Evolutionary conservation across 345 rosid genomes (phyloP), one percentile per base, ranked within the genome.

Genomic region (Citropsis articulata): DNA sequence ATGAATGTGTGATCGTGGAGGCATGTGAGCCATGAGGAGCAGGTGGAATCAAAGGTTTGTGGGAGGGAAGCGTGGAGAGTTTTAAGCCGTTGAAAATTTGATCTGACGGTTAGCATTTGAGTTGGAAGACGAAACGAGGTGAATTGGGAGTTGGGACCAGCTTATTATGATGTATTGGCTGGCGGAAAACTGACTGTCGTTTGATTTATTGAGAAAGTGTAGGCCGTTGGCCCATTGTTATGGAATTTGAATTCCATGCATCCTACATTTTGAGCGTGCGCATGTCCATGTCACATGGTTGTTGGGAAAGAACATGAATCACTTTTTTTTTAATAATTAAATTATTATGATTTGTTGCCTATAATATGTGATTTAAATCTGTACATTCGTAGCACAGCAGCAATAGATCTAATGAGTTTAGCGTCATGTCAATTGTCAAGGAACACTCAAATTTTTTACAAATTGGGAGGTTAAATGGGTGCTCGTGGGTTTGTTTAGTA

Each of bases 11-110:
- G 31, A 78, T 77, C 95, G 95, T 91, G 95, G 95, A 85, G 3
- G 65, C 48, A 61, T 22, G 2, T 67, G 79, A 81, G 81, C 95
- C 95, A 87, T 84, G 90, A 79, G 63, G 59, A 65, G 71, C 30
- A 62, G 18, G 7, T 40, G 38, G 65, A 69, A 89, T 90, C 89
- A 83, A 88, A 86, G 91, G 91, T 66, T 14, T 0, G 12, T 4
- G 55, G 69, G 36, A 36, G 10, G 42, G 70, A 82, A 83, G 30
- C 93, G 91, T 88, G 95, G 90, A 55, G 77, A 0, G 2, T 10
- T 3, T 0, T 28, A 1, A 10, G 0, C 66, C 81, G 90, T 84
- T 25, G 6, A 83, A 84, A 0, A 19, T 2, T 31, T 16, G 57
- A 89, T 89, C 89, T 55, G 72, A 87, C 85, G 89, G 85, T 1